phyloP scores from a whole-genome alignment of 2,329 filamentous ascomycete genomes.

The Diaporthe sp. region DNA sequence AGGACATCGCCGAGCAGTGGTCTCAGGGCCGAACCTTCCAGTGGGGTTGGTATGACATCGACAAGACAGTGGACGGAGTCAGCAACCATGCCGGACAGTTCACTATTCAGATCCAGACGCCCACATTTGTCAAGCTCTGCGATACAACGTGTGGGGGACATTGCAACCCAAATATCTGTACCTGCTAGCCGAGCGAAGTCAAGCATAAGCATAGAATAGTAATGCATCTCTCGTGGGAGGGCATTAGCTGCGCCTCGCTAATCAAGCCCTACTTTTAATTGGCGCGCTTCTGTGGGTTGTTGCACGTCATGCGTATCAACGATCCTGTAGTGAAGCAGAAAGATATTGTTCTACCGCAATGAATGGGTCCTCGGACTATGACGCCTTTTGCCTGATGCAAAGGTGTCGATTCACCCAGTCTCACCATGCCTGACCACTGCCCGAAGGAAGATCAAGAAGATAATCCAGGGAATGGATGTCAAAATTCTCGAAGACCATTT shows the following conservation, averaged over 20 bases:
- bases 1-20: slow-evolving; percentile 1
- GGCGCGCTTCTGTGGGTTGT: too few relatives aligned
- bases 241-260: too few relatives aligned
- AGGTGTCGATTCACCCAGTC: too few relatives aligned
- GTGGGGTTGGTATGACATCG: background rate
- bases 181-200: background rate
- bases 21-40: background rate
- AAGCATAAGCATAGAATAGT: too few relatives aligned
- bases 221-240: too few relatives aligned
- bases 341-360: too few relatives aligned
- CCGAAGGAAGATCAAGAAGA: slow-evolving; percentile 1
- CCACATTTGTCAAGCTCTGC: slow-evolving; percentile 12
- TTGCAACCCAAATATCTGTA: slow-evolving; percentile 8
- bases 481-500: background rate
- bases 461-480: background rate
- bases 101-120: slow-evolving; percentile 6
- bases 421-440: background rate
- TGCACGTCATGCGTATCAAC: too few relatives aligned
- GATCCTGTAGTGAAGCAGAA: too few relatives aligned
- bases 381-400: too few relatives aligned
- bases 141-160: background rate
- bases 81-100: background rate
- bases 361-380: too few relatives aligned
- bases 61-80: slow-evolving; percentile 2
- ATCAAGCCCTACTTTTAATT: too few relatives aligned